Evolutionary conservation across 768 basidiomycete species (phyloP).

Genomic region (Tylopilus plumbeoviolaceoides): DNA sequence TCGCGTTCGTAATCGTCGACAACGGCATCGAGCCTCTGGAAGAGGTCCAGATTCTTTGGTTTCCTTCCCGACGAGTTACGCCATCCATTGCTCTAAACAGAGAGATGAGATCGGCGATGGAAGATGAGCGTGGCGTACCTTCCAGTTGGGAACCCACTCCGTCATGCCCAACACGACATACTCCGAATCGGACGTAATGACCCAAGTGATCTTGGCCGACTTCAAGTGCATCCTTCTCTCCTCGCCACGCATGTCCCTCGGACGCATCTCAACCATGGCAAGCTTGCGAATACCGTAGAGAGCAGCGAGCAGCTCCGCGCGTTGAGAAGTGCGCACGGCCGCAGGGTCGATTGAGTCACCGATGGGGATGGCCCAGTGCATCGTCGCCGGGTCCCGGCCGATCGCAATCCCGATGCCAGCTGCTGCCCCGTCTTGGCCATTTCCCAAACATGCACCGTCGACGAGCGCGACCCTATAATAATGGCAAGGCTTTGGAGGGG

Average conservation of each 20-base stretch:
- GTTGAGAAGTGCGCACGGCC: slow-evolving; percentile 28
- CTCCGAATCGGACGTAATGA: slow-evolving; percentile 34
- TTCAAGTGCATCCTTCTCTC: neutral
- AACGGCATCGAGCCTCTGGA: slow-evolving; percentile 6
- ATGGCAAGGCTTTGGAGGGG: slow-evolving; percentile 15
- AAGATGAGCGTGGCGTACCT: slow-evolving; percentile 11
- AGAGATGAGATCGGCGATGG: neutral
- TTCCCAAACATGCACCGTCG: slow-evolving; percentile 33
- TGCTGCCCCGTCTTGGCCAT: slow-evolving; percentile 23
- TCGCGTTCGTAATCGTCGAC: slow-evolving; percentile 4
- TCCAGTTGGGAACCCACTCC: slow-evolving; percentile 34
- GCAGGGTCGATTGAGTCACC: slow-evolving; percentile 20
- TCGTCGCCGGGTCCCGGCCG: slow-evolving; percentile 8
- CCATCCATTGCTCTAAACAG: slow-evolving; percentile 5
- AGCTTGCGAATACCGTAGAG: no score
- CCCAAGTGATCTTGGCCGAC: no score
- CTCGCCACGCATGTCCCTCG: no score
- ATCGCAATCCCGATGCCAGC: slow-evolving; percentile 35
- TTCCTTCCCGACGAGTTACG: slow-evolving; percentile 4
- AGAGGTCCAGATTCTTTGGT: slow-evolving; percentile 18
- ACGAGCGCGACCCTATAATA: slow-evolving; percentile 30
- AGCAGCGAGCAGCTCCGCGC: slow-evolving; percentile 34
- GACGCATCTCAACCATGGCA: no score
- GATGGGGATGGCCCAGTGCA: slow-evolving; percentile 26
- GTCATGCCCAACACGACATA: slow-evolving; percentile 35